phyloP scores from a whole-genome alignment of 345 rosid species.

The Boechera stricta region DNA sequence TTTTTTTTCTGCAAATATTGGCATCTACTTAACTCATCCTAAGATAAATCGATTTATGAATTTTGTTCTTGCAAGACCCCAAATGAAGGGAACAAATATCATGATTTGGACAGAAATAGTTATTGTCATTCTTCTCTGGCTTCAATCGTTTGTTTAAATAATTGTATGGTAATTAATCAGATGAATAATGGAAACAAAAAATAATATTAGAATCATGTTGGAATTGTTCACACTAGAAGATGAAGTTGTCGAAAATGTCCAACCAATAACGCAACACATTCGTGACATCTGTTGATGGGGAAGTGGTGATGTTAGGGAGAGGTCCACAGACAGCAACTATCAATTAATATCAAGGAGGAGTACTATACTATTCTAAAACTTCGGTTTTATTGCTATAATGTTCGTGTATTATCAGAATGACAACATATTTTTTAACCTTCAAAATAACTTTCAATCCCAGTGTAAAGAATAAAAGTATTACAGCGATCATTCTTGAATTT shows the following conservation, averaged over 20 bases:
- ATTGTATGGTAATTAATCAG: conserved; percentile 1
- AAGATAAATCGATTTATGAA: background rate
- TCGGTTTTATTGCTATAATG: no score
- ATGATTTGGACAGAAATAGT: conserved; percentile 28
- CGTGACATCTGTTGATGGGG: conserved; percentile 38
- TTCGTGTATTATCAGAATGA: no score
- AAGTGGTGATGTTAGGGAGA: conserved; percentile 31
- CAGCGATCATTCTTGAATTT: no score
- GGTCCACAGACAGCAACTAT: conserved; percentile 10
- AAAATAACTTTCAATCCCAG: no score
- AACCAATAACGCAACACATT: conserved; percentile 34
- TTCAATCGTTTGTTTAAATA: background rate
- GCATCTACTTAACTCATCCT: no score
- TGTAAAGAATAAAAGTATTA: no score
- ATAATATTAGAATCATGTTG: background rate
- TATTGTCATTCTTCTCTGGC: conserved; percentile 33
- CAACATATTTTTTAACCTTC: no score
- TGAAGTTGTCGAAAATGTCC: conserved; percentile 16
- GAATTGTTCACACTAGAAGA: conserved; percentile 24
- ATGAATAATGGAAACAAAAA: background rate
- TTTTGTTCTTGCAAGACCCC: background rate
- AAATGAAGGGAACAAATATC: conserved; percentile 16
- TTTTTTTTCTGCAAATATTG: no score
- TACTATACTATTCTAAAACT: no score
- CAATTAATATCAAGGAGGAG: background rate